These are phyloP conservation scores for Petasospora fabianii DNA, from an alignment of 1,139 yeast species.

Conservation along the genomic window DNA sequence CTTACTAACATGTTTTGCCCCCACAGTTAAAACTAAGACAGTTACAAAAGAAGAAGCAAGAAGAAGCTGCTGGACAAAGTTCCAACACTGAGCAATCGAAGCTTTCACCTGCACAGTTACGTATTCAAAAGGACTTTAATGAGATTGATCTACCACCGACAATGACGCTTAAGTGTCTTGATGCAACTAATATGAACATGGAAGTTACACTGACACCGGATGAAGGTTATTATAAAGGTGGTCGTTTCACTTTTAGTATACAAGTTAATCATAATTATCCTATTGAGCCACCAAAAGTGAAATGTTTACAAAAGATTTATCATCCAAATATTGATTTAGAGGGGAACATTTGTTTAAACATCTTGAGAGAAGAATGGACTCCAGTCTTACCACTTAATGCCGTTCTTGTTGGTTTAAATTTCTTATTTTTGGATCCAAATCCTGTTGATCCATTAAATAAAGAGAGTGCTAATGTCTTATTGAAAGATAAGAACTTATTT, in stretches of 20 bases:
- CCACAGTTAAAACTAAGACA: slow-evolving; percentile 51
- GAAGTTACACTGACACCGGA: slow-evolving; percentile 62
- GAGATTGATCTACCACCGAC: slow-evolving; percentile 67
- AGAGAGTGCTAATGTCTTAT: slow-evolving; percentile 77
- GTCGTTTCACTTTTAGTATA: slow-evolving; percentile 64
- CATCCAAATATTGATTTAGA: slow-evolving; percentile 92
- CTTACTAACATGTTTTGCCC: not conserved
- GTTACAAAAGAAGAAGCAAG: slow-evolving; percentile 55
- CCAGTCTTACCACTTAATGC: slow-evolving; percentile 85
- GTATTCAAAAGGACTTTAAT: slow-evolving; percentile 53
- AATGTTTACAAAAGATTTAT: slow-evolving; percentile 67
- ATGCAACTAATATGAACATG: slow-evolving; percentile 59
- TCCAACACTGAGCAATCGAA: slow-evolving; percentile 31
- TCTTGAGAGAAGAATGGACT: slow-evolving; percentile 92
- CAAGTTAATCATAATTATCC: slow-evolving; percentile 73
- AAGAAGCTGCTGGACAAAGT: slow-evolving; percentile 26
- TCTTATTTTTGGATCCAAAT: slow-evolving; percentile 85
- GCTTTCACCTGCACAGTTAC: slow-evolving; percentile 46
- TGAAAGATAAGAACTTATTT: slow-evolving; percentile 54
- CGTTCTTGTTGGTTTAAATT: slow-evolving; percentile 80
- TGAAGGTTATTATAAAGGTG: slow-evolving; percentile 74
- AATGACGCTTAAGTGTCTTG: slow-evolving; percentile 53
- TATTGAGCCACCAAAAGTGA: slow-evolving; percentile 87
- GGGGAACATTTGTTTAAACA: slow-evolving; percentile 90
- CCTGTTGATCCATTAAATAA: slow-evolving; percentile 91